Base-by-base conservation (phyloP, 225 moss, liverwort and hornwort genomes). In the Thuidium tamariscinum region DNA sequence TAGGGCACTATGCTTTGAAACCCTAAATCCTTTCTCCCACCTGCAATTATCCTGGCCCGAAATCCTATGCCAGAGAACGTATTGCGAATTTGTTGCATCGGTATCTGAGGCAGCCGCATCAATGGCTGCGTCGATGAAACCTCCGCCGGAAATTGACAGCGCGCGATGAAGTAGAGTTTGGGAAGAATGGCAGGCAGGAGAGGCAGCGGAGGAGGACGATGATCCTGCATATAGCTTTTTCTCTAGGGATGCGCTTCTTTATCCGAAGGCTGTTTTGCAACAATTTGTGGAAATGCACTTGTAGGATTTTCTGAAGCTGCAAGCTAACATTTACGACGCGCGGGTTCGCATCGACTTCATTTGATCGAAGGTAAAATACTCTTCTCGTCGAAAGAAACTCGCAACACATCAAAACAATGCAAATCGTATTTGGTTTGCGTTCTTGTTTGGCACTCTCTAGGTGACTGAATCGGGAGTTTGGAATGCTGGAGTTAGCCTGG, bases 321-420 rank as follows among this genome's bases (percentile, higher is more conserved):
- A 93, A 80, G 74, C 89, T 59, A 88, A 86, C 21, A 90, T 94
- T 82, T 92, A 92, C 82, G 93, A 94, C 48, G 90, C 91, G 60
- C 56, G 92, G 62, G 93, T 92, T 55, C 81, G 94, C 78, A 95
- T 94, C 68, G 95, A 95, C 82, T 95, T 87, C 88, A 91, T 94
- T 68, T 91, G 91, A 36, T 89, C 91, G 4, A 79, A 92, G 89
- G 95, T 92, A 48, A 20, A 27, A 55, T 55, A 30, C 39, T 69
- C 10, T 41, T 52, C 55, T 54, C 14, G 18, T 54, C 22, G 49
- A 17, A 39, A 39, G 60, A 42, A 41, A 56, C 41, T 42, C 20
- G 32, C 70, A 42, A 16, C 57, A 42, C 32, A 56, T 15, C 11
- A 15, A 42, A 42, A 56, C 82, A 29, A 70, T 36, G 30, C 56